Evolutionary conservation across 768 basidiomycete genomes (phyloP), one percentile per base, ranked within the genome.

Genomic region (Suillus subluteus): DNA sequence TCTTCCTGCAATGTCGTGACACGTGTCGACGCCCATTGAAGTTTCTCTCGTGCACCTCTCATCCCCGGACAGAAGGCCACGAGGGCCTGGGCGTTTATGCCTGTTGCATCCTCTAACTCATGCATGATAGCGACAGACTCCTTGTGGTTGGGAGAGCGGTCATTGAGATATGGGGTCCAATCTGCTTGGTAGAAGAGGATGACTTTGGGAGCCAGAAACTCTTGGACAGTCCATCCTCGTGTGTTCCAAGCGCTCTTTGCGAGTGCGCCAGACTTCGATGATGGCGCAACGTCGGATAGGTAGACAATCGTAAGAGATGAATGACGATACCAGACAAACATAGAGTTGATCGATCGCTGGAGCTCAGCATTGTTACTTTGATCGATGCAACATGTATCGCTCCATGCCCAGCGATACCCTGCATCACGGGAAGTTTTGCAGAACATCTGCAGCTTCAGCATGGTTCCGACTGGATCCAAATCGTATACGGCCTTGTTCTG

Each of bases 181-280:
- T n/a, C 40, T 61, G 62, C 70, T 62, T 62, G 73, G 66, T 75
- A 75, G 66, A 75, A 75, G 41, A 74, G 75, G 65, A 76, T 65
- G 21, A 72, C 62, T 62, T 66, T 76, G 13, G 74, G 67, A 6
- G 73, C 75, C 16, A 75, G 23, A 69, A 71, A 63, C 59, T 75
- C 74, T 43, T 76, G 75, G 35, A 75, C 66, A 12, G 74, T 75
- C 75, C 74, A 75, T 7, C 69, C 74, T 52, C 75, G 68, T 15
- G 63, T 70, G 15, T 68, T 67, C 75, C 74, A 75, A 7, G 56
- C 56, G 13, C 56, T 58, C 13, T 44, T 38, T 48, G 41, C 56
- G 13, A 58, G 35, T 38, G 13, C 64, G 40, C 54, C 58, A 41
- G 56, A n/a, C 35, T 38, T 38, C 13, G 56, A 38, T 13, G 12